These are phyloP conservation scores for Acacia melanoxylon DNA, from an alignment of 306 rosid species.

Conservation along the genomic window DNA sequence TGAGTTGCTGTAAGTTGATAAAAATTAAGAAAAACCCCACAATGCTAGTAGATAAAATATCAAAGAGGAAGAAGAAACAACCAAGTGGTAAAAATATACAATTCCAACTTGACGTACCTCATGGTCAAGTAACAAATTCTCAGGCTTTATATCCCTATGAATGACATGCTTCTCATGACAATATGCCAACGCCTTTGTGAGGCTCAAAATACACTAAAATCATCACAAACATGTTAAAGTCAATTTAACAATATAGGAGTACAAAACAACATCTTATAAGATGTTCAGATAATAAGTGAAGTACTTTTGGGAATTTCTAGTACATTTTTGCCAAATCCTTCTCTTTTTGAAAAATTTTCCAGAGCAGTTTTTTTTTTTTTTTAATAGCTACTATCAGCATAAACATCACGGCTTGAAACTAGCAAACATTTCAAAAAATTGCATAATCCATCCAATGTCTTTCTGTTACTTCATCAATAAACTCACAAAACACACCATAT, in stretches of 20 bases:
- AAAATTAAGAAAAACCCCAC: not conserved
- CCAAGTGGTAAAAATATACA: not conserved
- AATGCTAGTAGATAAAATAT: not conserved
- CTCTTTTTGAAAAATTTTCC: not conserved
- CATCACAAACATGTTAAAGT: slow-evolving; percentile 22
- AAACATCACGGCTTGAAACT: not conserved
- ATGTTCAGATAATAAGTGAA: not conserved
- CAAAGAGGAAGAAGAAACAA: not conserved
- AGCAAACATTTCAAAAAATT: not conserved
- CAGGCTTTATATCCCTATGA: slow-evolving; percentile 95
- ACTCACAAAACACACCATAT: not conserved
- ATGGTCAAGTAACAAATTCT: slow-evolving; percentile 84
- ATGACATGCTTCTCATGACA: slow-evolving; percentile 92
- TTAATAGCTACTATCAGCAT: slow-evolving; percentile 7
- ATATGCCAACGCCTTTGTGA: slow-evolving; percentile 80
- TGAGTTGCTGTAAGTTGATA: not conserved
- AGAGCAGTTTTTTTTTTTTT: not conserved
- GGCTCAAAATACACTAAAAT: slow-evolving; percentile 72
- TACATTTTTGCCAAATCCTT: slow-evolving; percentile 6
- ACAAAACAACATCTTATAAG: not conserved
- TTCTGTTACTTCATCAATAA: not conserved
- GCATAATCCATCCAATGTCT: not conserved
- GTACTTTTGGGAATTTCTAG: not conserved
- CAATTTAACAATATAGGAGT: not conserved
- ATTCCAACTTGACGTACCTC: slow-evolving; percentile 50